Percentiles rank a stretch among this genome's conserved stretches.
Conservation (phyloP, 1,284 basidiomycete genomes). For the Chalciporus sp. region DNA sequence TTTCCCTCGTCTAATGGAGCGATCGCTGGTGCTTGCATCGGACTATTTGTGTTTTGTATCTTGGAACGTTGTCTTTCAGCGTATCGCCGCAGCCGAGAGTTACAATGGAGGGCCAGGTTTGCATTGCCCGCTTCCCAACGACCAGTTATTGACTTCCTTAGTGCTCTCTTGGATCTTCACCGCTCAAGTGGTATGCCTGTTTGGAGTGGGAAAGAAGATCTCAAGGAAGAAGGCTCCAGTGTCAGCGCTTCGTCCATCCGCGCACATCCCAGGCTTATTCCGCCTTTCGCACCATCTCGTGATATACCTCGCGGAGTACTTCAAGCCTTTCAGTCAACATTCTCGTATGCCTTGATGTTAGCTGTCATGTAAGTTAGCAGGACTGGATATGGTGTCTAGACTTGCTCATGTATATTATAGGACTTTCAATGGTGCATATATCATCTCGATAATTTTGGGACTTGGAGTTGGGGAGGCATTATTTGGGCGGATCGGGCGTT, state of each 20-base stretch:
- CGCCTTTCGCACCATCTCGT: constrained; percentile 61
- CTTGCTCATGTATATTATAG: constrained; percentile 38
- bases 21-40: constrained; percentile 74
- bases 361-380: constrained; percentile 61
- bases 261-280: constrained; percentile 37
- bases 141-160: constrained; percentile 5
- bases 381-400: background rate
- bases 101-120: constrained; percentile 62
- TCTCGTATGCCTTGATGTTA: constrained; percentile 68
- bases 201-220: background rate
- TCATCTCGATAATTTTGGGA: constrained; percentile 65
- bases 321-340: constrained; percentile 55
- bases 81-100: constrained; percentile 51
- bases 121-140: constrained; percentile 14
- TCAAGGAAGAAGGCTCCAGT: background rate
- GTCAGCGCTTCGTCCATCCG: background rate
- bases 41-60: constrained; percentile 64
- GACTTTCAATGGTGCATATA: constrained; percentile 73
- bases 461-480: constrained; percentile 65
- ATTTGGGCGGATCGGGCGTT: constrained; percentile 55
- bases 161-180: constrained; percentile 9
- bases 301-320: constrained; percentile 66
- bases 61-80: constrained; percentile 70
- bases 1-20: constrained; percentile 66
- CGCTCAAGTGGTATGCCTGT: background rate